Conservation (phyloP, 2,329 filamentous ascomycete species). For the Immersiporthe knoxdaviesiana region DNA sequence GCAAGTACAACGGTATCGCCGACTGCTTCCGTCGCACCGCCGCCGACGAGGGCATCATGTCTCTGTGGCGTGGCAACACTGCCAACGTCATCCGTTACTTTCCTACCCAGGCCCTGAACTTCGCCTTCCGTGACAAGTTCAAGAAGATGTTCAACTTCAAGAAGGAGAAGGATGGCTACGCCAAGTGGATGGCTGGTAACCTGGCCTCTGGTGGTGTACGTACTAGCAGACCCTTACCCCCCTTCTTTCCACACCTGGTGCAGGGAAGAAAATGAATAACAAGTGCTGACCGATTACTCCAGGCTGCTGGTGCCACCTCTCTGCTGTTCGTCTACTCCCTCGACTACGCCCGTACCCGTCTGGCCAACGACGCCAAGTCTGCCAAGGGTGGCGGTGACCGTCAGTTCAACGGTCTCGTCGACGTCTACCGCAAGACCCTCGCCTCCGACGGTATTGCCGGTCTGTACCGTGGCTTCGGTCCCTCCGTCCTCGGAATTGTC, state of each 20-base stretch:
- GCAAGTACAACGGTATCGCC: slow-evolving; percentile 89
- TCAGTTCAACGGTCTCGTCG: slow-evolving; percentile 99
- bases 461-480: slow-evolving; percentile 99
- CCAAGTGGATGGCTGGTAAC: slow-evolving; percentile 99
- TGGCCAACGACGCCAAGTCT: slow-evolving; percentile 99
- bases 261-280: slow-evolving; percentile 14
- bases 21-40: slow-evolving; percentile 97
- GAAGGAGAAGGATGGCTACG: slow-evolving; percentile 99
- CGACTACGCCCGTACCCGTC: slow-evolving; percentile 99
- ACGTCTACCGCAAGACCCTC: slow-evolving; percentile 99
- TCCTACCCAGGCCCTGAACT: slow-evolving; percentile 99
- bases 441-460: slow-evolving; percentile 97
- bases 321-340: slow-evolving; percentile 99
- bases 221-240: slow-evolving; percentile 40
- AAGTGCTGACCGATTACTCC: slow-evolving; percentile 22
- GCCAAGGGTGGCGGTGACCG: slow-evolving; percentile 96
- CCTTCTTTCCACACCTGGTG: not conserved
- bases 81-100: slow-evolving; percentile 99
- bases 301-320: slow-evolving; percentile 98
- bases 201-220: slow-evolving; percentile 98
- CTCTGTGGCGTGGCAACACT: slow-evolving; percentile 99
- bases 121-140: slow-evolving; percentile 99
- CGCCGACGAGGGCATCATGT: slow-evolving; percentile 88
- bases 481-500: slow-evolving; percentile 97
- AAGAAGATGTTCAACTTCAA: slow-evolving; percentile 99